Base-by-base conservation (phyloP, 306 rosid species). In the Datisca glomerata region DNA sequence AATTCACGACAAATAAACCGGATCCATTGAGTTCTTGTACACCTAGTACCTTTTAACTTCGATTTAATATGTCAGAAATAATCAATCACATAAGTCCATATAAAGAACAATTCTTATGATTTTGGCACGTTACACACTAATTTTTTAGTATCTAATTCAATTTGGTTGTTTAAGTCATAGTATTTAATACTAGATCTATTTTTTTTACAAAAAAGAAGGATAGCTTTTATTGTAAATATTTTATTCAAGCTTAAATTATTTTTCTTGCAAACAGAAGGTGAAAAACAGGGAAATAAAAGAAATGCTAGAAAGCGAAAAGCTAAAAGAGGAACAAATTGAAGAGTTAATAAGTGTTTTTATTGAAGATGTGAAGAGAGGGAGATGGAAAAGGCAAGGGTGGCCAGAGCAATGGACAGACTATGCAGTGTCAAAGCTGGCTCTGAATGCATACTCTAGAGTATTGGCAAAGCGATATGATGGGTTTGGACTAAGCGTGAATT, bases 321-420 rank as follows among this genome's bases (percentile, higher is more conserved):
- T 83, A 48, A 2, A 12, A 41, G 95, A 77, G 45, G 79, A 60
- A 12, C 59, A 77, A 0, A 68, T 83, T 0, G 75, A 75, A 1
- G 60, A 39, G 33, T 45, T 73, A 18, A 84, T 68, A 24, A 58
- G 32, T 1, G 51, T 14, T 45, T 89, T 89, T 56, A 52, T 68
- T 0, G 33, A 63, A 10, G 72, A 66, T 13, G 95, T 75, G 52
- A 75, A 51, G 67, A 59, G 46, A 0, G 91, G 86, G 17, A 63
- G 33, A 3, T 89, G 98, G 98, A 52, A 61, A 59, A 64, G 45
- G 4, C 3, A 44, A 42, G 98, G 98, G 14, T 89, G 98, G 98
- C 98, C 98, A 1, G 52, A 53, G 8, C 8, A 77, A 9, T 89
- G 98, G 98, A 84, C 98, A 0, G 98, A 77, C 5, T 89, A 89